Percentiles rank a stretch among this genome's conserved stretches.
These are phyloP conservation scores for Pouteria glomerata DNA, from an alignment of 148 eudicot species.

Conservation along the genomic window DNA sequence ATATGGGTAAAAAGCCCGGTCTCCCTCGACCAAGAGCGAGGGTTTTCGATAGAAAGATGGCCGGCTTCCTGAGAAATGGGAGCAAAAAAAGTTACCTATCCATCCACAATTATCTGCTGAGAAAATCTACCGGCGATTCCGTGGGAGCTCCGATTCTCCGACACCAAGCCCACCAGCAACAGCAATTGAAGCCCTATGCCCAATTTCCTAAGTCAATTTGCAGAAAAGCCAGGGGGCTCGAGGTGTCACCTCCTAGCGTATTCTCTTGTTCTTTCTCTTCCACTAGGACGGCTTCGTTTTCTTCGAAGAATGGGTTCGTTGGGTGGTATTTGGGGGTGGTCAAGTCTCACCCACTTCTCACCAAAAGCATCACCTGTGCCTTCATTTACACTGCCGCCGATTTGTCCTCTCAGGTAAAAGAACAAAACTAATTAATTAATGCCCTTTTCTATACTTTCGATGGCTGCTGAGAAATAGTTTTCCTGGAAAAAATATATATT, in stretches of 20 bases:
- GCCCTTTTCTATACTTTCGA: neutral
- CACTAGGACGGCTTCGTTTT: slow-evolving; percentile 7
- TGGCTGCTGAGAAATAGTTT: neutral
- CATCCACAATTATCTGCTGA: neutral
- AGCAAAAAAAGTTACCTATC: slow-evolving; percentile 1
- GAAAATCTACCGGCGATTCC: slow-evolving; percentile 8
- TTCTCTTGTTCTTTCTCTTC: slow-evolving; percentile 21
- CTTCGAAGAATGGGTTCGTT: slow-evolving; percentile 32
- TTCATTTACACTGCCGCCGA: slow-evolving; percentile 77
- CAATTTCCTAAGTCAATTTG: slow-evolving; percentile 15
- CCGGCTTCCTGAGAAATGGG: slow-evolving; percentile 11
- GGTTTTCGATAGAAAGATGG: neutral
- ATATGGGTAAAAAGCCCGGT: too few relatives aligned
- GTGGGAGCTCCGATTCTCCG: slow-evolving; percentile 7
- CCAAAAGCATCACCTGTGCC: slow-evolving; percentile 70
- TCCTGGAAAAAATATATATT: too few relatives aligned
- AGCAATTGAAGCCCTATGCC: slow-evolving; percentile 12
- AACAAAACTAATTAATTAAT: too few relatives aligned
- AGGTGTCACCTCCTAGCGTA: slow-evolving; percentile 21
- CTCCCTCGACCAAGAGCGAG: neutral
- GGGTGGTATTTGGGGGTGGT: slow-evolving; percentile 84
- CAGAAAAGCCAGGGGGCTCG: slow-evolving; percentile 24
- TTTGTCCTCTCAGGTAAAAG: slow-evolving; percentile 72
- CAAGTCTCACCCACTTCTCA: slow-evolving; percentile 64
- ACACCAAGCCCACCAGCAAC: neutral